Percentiles rank a stretch among this genome's conserved stretches.
Evolutionary conservation across 495 filamentous ascomycete genomes (phyloP).

Genomic region (Entonaema liquescens): DNA sequence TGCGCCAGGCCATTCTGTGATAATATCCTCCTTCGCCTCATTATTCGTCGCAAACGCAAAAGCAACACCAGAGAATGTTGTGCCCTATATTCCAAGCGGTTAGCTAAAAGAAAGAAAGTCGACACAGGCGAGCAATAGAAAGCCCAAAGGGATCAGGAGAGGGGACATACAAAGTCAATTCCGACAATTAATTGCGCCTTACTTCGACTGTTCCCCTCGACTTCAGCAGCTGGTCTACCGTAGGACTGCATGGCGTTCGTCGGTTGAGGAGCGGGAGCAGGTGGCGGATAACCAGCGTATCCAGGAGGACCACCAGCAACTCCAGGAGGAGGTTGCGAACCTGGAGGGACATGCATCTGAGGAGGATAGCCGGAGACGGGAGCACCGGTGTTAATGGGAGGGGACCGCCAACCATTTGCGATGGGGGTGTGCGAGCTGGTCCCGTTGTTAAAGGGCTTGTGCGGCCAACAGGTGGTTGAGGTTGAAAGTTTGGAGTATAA

Average conservation of each 20-base stretch:
- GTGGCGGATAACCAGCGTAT: conserved; percentile 54
- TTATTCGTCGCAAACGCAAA: conserved; percentile 80
- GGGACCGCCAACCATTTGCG: conserved; percentile 75
- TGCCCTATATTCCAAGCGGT: conserved; percentile 60
- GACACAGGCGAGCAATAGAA: not conserved
- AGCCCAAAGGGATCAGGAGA: not conserved
- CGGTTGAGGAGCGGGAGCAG: conserved; percentile 53
- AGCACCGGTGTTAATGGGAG: conserved; percentile 73
- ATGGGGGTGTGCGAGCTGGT: conserved; percentile 60
- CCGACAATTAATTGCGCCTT: conserved; percentile 83
- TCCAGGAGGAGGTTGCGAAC: conserved; percentile 58
- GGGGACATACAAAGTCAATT: conserved; percentile 76
- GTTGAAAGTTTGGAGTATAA: conserved; percentile 71
- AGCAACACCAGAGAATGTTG: conserved; percentile 78
- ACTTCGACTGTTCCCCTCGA: conserved; percentile 83
- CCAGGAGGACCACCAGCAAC: conserved; percentile 59
- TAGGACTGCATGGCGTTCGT: conserved; percentile 49
- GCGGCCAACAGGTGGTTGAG: conserved; percentile 61
- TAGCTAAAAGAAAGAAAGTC: conserved; percentile 24
- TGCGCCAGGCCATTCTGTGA: conserved; percentile 79
- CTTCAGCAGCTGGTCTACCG: conserved; percentile 69
- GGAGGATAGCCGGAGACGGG: conserved; percentile 63
- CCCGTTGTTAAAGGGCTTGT: conserved; percentile 59
- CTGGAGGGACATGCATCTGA: conserved; percentile 60
- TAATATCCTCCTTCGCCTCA: conserved; percentile 81